Evolutionary conservation across 441 rosid genomes (phyloP).

Genomic region (Dalechampia spathulata): DNA sequence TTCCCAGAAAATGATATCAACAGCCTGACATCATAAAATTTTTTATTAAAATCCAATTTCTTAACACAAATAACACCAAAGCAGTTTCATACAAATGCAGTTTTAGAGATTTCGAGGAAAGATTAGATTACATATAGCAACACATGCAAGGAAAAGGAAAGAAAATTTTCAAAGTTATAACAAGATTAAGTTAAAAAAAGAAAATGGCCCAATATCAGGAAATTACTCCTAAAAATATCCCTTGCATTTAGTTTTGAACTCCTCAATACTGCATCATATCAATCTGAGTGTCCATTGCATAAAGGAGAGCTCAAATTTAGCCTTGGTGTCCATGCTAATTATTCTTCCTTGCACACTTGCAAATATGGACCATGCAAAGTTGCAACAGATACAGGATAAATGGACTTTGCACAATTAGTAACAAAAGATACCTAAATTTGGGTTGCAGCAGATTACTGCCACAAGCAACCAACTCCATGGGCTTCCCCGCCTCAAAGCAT

Average conservation of each 20-base stretch:
- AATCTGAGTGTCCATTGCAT: background rate
- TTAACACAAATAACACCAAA: background rate
- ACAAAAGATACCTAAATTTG: slow-evolving; percentile 83
- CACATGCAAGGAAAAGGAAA: background rate
- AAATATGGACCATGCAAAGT: too few relatives aligned
- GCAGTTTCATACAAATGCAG: background rate
- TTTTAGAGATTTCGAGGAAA: background rate
- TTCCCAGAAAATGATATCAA: slow-evolving; percentile 87
- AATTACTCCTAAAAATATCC: background rate
- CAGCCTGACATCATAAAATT: slow-evolving; percentile 54
- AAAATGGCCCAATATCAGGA: background rate
- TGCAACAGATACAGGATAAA: too few relatives aligned
- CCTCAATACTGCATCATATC: background rate
- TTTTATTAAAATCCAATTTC: slow-evolving; percentile 1
- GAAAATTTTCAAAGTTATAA: background rate
- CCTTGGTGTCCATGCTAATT: too few relatives aligned
- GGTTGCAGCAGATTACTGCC: slow-evolving; percentile 76
- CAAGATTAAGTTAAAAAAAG: background rate
- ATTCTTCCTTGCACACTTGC: background rate
- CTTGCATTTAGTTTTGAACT: background rate
- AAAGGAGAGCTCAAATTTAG: too few relatives aligned
- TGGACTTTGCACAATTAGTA: background rate
- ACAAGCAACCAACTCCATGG: slow-evolving; percentile 78
- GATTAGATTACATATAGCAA: background rate
- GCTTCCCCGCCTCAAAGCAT: slow-evolving; percentile 92